Percentiles rank a stretch among this genome's conserved stretches.
Conservation (phyloP, 352 stramenopile species). For the Phytophthora cactorum region DNA sequence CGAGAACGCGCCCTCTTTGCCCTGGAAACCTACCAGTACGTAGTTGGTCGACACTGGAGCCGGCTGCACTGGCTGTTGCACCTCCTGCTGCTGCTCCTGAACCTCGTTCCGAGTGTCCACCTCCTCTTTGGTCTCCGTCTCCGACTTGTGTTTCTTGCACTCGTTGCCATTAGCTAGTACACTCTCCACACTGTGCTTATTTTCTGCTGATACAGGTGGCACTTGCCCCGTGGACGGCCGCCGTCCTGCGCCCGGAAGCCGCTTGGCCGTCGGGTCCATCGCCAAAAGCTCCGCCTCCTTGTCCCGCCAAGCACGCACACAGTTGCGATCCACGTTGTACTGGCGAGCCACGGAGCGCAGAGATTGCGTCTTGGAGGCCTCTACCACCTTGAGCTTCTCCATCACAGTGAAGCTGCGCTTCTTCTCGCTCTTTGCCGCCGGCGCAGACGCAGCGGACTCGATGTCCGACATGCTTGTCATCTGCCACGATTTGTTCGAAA, state of each 20-base stretch:
- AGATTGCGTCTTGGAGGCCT: slow-evolving; percentile 57
- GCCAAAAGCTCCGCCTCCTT: slow-evolving; percentile 65
- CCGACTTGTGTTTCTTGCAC: slow-evolving; percentile 10
- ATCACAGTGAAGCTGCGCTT: slow-evolving; percentile 82
- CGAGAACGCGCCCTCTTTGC: slow-evolving; percentile 76
- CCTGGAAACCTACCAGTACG: slow-evolving; percentile 71
- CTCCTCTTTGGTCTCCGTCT: slow-evolving; percentile 4
- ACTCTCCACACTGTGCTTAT: slow-evolving; percentile 1
- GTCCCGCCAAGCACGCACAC: slow-evolving; percentile 70
- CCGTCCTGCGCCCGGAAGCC: slow-evolving; percentile 59
- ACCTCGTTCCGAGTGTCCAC: no score
- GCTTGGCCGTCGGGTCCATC: slow-evolving; percentile 59
- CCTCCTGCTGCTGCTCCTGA: not conserved
- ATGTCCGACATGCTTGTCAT: slow-evolving; percentile 21
- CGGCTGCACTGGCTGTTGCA: not conserved
- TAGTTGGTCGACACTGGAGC: slow-evolving; percentile 33
- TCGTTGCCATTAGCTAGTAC: slow-evolving; percentile 10
- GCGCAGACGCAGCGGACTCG: not conserved
- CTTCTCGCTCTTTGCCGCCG: slow-evolving; percentile 44
- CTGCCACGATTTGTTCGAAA: not conserved
- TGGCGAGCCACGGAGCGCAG: slow-evolving; percentile 60
- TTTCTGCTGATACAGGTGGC: not conserved
- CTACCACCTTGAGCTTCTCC: slow-evolving; percentile 73
- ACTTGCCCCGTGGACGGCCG: slow-evolving; percentile 25
- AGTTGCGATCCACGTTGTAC: slow-evolving; percentile 80